Percentiles rank a stretch among this genome's conserved stretches.
Conservation (phyloP, 2,329 filamentous ascomycete genomes). For the Fusarium sp. region DNA sequence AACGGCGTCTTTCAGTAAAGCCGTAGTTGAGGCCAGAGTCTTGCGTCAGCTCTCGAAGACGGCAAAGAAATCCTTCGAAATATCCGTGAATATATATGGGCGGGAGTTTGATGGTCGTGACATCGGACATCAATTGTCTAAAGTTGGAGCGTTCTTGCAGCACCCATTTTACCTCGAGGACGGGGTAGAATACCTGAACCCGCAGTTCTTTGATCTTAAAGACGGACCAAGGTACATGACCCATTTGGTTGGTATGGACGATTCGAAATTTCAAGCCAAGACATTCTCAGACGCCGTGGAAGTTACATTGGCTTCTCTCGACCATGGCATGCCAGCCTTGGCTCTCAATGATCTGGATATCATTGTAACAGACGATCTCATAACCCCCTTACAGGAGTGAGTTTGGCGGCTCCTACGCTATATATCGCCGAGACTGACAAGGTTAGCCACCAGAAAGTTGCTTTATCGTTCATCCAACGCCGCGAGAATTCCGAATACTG, state of each 20-base stretch:
- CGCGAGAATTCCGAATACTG: not conserved
- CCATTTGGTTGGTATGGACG: not conserved
- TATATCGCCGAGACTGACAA: not conserved
- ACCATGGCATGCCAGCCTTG: not conserved
- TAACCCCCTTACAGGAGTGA: not conserved
- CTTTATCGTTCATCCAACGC: not conserved
- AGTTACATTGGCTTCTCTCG: not conserved
- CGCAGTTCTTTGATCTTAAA: not conserved
- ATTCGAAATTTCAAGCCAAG: not conserved
- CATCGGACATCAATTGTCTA: not conserved
- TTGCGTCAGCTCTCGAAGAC: not conserved
- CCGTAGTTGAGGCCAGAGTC: not conserved
- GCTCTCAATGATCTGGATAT: not conserved
- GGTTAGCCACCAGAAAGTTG: not conserved
- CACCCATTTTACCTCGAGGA: not conserved
- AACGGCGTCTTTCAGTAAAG: not conserved
- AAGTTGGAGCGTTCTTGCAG: not conserved
- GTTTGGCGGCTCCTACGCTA: rapidly evolving
- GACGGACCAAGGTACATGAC: not conserved
- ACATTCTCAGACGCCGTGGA: not conserved
- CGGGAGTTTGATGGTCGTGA: not conserved
- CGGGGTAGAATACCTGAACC: not conserved
- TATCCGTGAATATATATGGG: not conserved
- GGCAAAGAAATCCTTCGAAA: not conserved
- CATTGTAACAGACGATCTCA: not conserved